A percentile compares a stretch with the other conserved stretches of the same genome.
phyloP scores from a whole-genome alignment of 495 filamentous ascomycete species.

The Amphirosellinia nigrospora region DNA sequence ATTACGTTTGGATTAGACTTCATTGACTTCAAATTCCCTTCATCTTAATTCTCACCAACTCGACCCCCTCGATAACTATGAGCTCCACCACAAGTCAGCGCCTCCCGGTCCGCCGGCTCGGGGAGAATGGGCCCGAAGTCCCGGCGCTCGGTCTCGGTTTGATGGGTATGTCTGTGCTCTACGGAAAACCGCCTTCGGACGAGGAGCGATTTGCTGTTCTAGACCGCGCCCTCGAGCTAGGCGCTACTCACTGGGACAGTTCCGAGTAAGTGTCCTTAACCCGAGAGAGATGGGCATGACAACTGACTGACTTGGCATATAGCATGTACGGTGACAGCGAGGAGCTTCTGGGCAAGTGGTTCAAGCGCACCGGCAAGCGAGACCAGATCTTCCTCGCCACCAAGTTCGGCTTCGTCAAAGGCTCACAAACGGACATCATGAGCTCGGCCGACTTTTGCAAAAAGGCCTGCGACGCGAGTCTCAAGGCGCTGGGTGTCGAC shows the following conservation, averaged over 20 bases:
- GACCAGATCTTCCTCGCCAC: constrained; percentile 61
- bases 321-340: constrained; percentile 53
- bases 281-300: neutral
- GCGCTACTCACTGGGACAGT: constrained; percentile 63
- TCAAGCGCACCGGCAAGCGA: constrained; percentile 55
- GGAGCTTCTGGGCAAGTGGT: constrained; percentile 59
- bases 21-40: no score
- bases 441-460: neutral
- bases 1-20: no score
- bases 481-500: neutral
- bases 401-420: constrained; percentile 56
- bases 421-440: neutral
- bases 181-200: constrained; percentile 46
- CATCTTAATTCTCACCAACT: no score
- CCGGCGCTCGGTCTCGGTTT: constrained; percentile 57
- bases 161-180: constrained; percentile 51
- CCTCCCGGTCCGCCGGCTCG: no score
- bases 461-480: neutral
- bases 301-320: no score
- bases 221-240: constrained; percentile 59
- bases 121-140: constrained; percentile 54
- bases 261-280: constrained; percentile 24
- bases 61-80: no score
- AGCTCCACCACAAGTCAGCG: no score
- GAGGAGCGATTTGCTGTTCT: constrained; percentile 56